Evolutionary conservation across 306 rosid genomes (phyloP), one percentile per base, ranked within the genome.

Genomic region (Aeschynomene evenia): DNA sequence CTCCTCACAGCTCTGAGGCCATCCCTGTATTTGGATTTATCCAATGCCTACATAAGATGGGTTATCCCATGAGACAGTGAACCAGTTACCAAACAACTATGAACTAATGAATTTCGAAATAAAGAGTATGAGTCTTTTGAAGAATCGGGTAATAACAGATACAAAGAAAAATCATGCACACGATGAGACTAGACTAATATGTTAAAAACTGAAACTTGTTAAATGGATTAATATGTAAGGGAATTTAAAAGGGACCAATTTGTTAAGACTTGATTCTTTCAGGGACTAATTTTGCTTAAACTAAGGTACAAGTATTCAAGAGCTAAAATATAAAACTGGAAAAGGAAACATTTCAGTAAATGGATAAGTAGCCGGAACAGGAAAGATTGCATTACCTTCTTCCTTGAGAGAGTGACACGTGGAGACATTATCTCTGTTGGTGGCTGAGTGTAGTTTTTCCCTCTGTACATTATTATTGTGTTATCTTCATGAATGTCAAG

Each of bases 401-500:
- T 94, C 82, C 99, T 87, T 6, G 97, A 75, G 23, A 94, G 95
- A 68, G 96, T 84, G 76, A 85, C 75, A 73, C 97, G 86, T 13
- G 99, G 99, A 52, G 96, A 94, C 99, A 94, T 91, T 29, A 94
- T 94, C 85, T 94, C 99, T 6, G 97, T 88, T 6, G 99, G 99
- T 7, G 97, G 97, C 72, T 94, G 99, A 37, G 87, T 81, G 80
- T 94, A 94, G 84, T 94, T 94, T 89, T 94, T 94, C 42, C 99
- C 99, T 79, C 97, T 82, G 65, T 94, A 91, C 97, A 94, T 91
- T 69, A 94, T 91, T 73, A 94, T 94, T 20, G 88, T 91, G 84
- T 88, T 28, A 29, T 88, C 92, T 76, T 94, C 96, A 36, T 88
- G 96, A 83, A 94, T 85, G 70, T 85, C 89, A 14, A 94, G 96